Base-by-base conservation (phyloP, 176 grass and related monocot species). In the Zoysia japonica region DNA sequence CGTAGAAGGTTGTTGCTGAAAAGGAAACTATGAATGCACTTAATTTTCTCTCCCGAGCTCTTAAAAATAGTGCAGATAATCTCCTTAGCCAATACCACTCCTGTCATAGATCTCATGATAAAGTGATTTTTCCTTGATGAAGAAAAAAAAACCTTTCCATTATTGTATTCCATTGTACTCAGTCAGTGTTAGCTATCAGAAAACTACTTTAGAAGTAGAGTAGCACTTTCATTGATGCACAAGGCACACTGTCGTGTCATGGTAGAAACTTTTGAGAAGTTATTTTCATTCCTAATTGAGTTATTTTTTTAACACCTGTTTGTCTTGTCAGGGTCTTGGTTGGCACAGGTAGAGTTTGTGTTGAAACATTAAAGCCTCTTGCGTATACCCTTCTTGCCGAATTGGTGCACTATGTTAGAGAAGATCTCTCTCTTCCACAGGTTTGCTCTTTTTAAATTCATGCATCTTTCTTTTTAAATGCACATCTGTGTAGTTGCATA, bases 331-430 rank as follows among this genome's bases (percentile, higher is more conserved):
- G 96, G 90, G 93, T 99, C 82, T 72, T 99, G 85, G 89, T 99
- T 71, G 96, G 96, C 52, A 93, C 96, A 72, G 96, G 90, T 40
- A 88, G 96, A 66, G 96, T 95, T 83, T 99, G 92, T 74, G 89
- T 99, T 7, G 96, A 99, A 82, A 93, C 92, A 77, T 89, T 99
- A 85, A 88, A 90, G 65, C 92, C 96, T 7, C 86, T 99, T 76
- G 96, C 96, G 72, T 99, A 99, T 78, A 99, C 86, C 76, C 90
- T 99, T 75, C 92, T 99, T 59, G 96, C 96, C 39, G 96, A 99
- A 78, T 82, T 99, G 88, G 96, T 99, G 72, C 96, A 99, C 85
- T 92, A 99, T 92, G 93, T 99, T 87, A 88, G 92, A 82, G 87
- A 68, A 88, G 90, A 99, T 53, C 81, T 89, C 76, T 86, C 79